phyloP scores from a whole-genome alignment of 345 rosid genomes.

The Linum tenue region DNA sequence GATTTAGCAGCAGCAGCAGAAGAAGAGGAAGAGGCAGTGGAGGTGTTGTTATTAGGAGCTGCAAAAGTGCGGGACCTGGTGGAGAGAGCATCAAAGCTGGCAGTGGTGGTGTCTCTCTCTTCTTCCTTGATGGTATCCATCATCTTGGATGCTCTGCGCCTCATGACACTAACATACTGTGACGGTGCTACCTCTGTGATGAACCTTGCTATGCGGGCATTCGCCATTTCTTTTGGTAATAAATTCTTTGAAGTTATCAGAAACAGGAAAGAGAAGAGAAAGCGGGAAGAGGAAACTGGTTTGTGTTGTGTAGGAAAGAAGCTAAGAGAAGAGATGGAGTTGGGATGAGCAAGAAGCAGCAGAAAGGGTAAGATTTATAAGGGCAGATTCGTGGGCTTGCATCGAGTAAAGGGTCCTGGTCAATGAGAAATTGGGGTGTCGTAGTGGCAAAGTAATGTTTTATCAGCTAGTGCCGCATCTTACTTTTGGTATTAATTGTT shows the following conservation, averaged over 20 bases:
- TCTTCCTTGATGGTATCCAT: constrained; percentile 80
- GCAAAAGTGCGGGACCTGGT: constrained; percentile 19
- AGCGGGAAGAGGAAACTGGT: not conserved
- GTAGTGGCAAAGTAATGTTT: not conserved
- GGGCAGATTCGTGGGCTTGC: constrained; percentile 14
- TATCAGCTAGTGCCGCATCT: constrained; percentile 28
- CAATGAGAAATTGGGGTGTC: not conserved
- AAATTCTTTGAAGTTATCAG: not conserved
- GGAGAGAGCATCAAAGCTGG: constrained; percentile 21
- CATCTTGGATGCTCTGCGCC: constrained; percentile 52
- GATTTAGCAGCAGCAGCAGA: constrained; percentile 19
- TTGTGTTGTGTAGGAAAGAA: not conserved
- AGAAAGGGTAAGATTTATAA: constrained; percentile 17
- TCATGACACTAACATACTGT: constrained; percentile 53
- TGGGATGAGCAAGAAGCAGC: constrained; percentile 16
- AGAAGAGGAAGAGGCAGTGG: constrained; percentile 6
- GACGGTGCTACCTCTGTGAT: constrained; percentile 83
- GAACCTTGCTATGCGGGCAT: constrained; percentile 48
- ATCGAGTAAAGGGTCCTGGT: constrained; percentile 23
- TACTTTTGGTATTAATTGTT: constrained; percentile 22
- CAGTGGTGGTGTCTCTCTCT: constrained; percentile 39
- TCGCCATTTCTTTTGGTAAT: constrained; percentile 39
- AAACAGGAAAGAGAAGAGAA: not conserved
- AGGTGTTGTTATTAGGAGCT: not conserved
- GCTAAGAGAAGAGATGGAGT: not conserved